Evolutionary conservation across 352 stramenopile species (phyloP), one percentile per base, ranked within the genome.

Genomic region (Hyaloperonospora arabidopsidis): DNA sequence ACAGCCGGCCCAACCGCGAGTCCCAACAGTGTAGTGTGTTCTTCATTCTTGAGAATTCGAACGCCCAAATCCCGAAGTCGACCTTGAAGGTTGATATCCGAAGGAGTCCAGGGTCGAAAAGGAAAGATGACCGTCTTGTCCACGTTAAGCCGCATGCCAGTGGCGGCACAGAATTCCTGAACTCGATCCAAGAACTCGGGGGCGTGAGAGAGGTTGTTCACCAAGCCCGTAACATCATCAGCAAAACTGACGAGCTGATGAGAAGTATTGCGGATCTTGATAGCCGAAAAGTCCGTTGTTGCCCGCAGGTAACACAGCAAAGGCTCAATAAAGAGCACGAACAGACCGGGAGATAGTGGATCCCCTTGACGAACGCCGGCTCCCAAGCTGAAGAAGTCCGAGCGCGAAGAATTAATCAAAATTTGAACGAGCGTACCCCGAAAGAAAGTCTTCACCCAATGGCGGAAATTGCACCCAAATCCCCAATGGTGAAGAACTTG

Each of bases 41-140:
- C 41, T 0, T 1, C 1, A 17, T 32, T 32, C 1, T 17, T 6
- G 1, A 47, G 11, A 32, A 29, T 21, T 2, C 41, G 41, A 17
- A 32, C 41, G n/a, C 41, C 41, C 0, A n/a, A 8, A 18, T 3
- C 14, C 1, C 10, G 7, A 2, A 47, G 41, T 4, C 2, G 41
- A 32, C n/a, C 1, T 32, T 8, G 19, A 32, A 47, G 21, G 1
- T 47, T 2, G 11, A 32, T 11, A 29, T 47, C 41, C 0, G 8
- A 5, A 18, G 18, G 2, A 17, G 1, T 4, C 41, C 41, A 47
- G 3, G 13, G 39, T 10, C 5, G 41, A 32, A 32, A 28, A 4
- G 19, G 19, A 47, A 47, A 47, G 14, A 47, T 28, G 11, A 47
- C 41, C 13, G 18, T 47, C 25, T 47, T 47, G 11, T 47, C 19